Evolutionary conservation across 768 basidiomycete species (phyloP).

Genomic region (Cubamyces lactineus): DNA sequence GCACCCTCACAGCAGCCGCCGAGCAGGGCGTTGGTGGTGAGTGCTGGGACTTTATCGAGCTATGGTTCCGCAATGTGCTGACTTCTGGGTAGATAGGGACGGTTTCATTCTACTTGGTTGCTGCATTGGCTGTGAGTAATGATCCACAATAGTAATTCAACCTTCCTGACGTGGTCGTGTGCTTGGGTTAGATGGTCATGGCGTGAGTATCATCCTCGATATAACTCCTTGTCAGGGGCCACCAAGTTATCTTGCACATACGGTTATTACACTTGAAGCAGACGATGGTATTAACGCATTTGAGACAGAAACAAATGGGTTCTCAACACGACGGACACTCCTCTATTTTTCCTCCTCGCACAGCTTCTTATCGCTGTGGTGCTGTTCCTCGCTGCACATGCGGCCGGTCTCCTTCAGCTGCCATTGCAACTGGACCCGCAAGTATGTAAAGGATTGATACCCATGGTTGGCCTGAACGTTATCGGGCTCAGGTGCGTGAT

Average conservation of each 20-base stretch:
- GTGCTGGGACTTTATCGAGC: slow-evolving; percentile 23
- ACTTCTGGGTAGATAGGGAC: slow-evolving; percentile 59
- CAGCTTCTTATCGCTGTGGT: slow-evolving; percentile 82
- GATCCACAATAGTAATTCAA: background rate
- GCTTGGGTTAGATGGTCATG: slow-evolving; percentile 76
- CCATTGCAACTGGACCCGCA: slow-evolving; percentile 65
- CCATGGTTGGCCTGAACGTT: slow-evolving; percentile 79
- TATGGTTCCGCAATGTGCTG: background rate
- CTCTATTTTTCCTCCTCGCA: slow-evolving; percentile 84
- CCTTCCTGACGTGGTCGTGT: background rate
- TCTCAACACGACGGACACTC: slow-evolving; percentile 68
- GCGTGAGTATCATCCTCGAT: slow-evolving; percentile 54
- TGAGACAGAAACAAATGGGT: slow-evolving; percentile 86
- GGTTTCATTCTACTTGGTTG: slow-evolving; percentile 86
- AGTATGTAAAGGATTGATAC: slow-evolving; percentile 70
- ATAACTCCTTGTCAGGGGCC: background rate
- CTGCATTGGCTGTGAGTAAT: slow-evolving; percentile 78
- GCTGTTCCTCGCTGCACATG: slow-evolving; percentile 68
- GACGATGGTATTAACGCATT: slow-evolving; percentile 10
- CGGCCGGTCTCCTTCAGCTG: slow-evolving; percentile 66
- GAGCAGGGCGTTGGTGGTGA: slow-evolving; percentile 51
- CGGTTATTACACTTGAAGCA: no score
- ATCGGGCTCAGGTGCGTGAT: slow-evolving; percentile 72
- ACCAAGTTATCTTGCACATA: no score
- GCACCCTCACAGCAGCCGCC: slow-evolving; percentile 33